phyloP scores from a whole-genome alignment of 2,329 filamentous ascomycete species.

The Grosmannia serpens region DNA sequence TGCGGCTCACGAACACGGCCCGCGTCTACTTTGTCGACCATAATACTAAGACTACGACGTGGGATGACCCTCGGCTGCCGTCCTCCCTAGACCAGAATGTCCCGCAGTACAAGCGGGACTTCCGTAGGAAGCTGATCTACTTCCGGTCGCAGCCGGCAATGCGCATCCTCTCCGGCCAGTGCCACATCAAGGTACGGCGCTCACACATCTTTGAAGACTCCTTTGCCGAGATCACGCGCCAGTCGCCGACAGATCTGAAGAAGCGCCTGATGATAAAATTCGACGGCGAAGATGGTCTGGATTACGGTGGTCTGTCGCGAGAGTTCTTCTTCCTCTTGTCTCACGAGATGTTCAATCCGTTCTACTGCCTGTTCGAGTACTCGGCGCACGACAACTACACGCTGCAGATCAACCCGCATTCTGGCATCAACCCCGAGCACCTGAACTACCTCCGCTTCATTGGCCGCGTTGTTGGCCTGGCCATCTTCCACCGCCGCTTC shows the following conservation, averaged over 20 bases:
- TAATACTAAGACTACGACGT: constrained; percentile 98
- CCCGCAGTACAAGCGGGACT: constrained; percentile 98
- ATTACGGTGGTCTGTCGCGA: constrained; percentile 93
- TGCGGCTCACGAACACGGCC: constrained; percentile 96
- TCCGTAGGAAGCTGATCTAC: constrained; percentile 95
- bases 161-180: constrained; percentile 90
- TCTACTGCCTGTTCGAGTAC: constrained; percentile 99
- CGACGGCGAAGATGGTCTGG: constrained; percentile 92
- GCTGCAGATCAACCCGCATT: constrained; percentile 98
- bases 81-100: constrained; percentile 97
- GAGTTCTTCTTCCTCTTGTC: constrained; percentile 99
- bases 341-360: constrained; percentile 99
- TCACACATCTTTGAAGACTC: constrained; percentile 98
- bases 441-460: constrained; percentile 99
- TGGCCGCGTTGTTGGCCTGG: constrained; percentile 87
- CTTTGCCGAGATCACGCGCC: constrained; percentile 95
- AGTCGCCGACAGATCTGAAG: constrained; percentile 91
- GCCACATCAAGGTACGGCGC: constrained; percentile 93
- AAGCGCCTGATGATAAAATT: constrained; percentile 99
- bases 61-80: constrained; percentile 91
- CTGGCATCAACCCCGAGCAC: constrained; percentile 97
- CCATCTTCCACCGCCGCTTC: constrained; percentile 97
- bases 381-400: constrained; percentile 99
- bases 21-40: constrained; percentile 98
- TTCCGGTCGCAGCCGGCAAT: constrained; percentile 96